Evolutionary conservation across 139 green algal species (phyloP), one percentile per base, ranked within the genome.

Genomic region (Spirogloea muscicola): DNA sequence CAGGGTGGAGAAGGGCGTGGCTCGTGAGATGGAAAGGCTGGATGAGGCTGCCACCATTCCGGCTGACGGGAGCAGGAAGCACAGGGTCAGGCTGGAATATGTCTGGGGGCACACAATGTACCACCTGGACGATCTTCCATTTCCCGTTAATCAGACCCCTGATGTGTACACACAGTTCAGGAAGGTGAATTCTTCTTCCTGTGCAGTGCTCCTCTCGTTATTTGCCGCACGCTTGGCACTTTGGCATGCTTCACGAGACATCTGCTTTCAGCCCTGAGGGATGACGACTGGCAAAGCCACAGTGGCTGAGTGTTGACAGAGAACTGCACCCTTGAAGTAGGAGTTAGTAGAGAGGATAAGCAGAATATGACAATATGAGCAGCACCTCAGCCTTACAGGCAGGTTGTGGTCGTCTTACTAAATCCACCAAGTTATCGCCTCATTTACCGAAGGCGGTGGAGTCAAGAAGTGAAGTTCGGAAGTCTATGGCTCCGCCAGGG

Each of bases 151-250:
- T 9, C 41, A 78, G 57, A 9, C 87, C 7, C 82, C 82, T 4
- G 89, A 95, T 62, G 86, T 92, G 1, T 98, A 97, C 88, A 97
- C 93, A 0, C 90, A 89, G n/a, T 96, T 95, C 83, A 37, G 74
- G 2, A 82, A 82, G 48, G 73, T 76, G 33, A 69, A 59, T 71
- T 21, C 21, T 21, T 55, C 46, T 66, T 27, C 3, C 3, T 13
- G 29, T 64, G 55, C 55, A 64, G 27, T 13, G 55, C 55, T 13
- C 29, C 10, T 13, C 13, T 10, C 16, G 29, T 16, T 41, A 16
- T 13, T 41, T 49, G 55, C 29, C 10, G 55, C 10, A 16, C 13
- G 55, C 29, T 13, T 10, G 27, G 27, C 18, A 18, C 55, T 55
- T 55, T 31, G 21, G 46, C 21, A 55, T 55, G 21, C 21, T 55